phyloP scores from a whole-genome alignment of 2,329 filamentous ascomycete genomes.

The Ascochyta viciae-villosae region DNA sequence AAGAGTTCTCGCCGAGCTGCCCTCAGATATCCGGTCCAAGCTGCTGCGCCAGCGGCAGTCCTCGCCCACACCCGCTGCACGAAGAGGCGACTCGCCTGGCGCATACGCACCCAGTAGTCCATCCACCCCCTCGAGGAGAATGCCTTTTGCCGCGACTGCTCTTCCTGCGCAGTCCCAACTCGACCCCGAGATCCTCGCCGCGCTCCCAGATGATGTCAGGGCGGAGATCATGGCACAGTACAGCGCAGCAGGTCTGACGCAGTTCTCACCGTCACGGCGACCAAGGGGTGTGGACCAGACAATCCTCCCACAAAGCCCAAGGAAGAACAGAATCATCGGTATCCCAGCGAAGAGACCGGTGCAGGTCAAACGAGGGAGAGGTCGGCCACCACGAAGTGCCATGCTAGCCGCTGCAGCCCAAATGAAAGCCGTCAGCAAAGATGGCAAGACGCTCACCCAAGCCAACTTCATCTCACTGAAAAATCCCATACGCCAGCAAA shows the following conservation, averaged over 20 bases:
- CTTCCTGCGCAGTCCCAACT: conserved; percentile 75
- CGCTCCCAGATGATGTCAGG: conserved; percentile 84
- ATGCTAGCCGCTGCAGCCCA: conserved; percentile 57
- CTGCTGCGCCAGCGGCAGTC: conserved; percentile 59
- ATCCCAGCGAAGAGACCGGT: conserved; percentile 59
- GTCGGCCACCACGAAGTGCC: conserved; percentile 51
- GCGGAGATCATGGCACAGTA: conserved; percentile 83
- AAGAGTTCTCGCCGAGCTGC: conserved; percentile 81
- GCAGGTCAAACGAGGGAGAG: conserved; percentile 73
- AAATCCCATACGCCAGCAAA: conserved; percentile 27
- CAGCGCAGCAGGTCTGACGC: conserved; percentile 34
- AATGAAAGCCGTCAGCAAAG: conserved; percentile 51
- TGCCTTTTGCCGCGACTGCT: conserved; percentile 43
- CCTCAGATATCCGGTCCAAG: conserved; percentile 79
- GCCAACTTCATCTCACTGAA: conserved; percentile 70
- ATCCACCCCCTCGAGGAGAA: conserved; percentile 25
- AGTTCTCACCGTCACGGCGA: conserved; percentile 37
- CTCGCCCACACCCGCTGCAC: conserved; percentile 34
- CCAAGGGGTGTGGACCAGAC: conserved; percentile 47
- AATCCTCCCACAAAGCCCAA: conserved; percentile 50
- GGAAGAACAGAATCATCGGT: conserved; percentile 62
- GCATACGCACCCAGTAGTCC: neutral
- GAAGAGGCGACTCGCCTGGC: neutral
- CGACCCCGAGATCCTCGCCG: conserved; percentile 82
- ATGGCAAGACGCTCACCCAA: conserved; percentile 65